Evolutionary conservation across 345 rosid genomes (phyloP).

Genomic region (Citrus unshiu): DNA sequence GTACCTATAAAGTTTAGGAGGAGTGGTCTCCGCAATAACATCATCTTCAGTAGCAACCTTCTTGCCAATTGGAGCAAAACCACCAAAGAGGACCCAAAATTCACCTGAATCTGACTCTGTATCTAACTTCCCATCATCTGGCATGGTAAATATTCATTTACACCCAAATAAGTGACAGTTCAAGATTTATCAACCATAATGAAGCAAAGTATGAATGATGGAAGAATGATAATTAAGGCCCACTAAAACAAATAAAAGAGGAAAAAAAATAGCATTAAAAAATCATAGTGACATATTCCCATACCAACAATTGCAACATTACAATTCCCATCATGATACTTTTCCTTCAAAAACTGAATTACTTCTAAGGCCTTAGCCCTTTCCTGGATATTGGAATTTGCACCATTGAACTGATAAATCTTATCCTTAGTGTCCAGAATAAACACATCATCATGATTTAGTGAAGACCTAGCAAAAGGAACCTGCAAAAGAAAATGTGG

Average conservation of each 20-base stretch:
- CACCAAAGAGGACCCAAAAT: conserved; percentile 94
- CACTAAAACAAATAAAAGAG: not conserved
- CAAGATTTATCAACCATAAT: not conserved
- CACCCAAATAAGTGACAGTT: conserved; percentile 15
- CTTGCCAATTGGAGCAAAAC: conserved; percentile 94
- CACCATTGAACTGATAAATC: conserved; percentile 97
- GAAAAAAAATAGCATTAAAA: conserved; percentile 3
- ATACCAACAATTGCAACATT: conserved; percentile 88
- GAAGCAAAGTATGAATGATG: not conserved
- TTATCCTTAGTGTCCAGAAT: conserved; percentile 78
- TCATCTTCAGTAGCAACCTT: conserved; percentile 84
- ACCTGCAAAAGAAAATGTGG: conserved; percentile 49
- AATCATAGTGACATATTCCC: conserved; percentile 19
- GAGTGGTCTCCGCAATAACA: conserved; percentile 56
- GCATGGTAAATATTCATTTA: conserved; percentile 21
- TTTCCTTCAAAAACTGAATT: conserved; percentile 87
- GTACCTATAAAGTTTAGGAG: conserved; percentile 79
- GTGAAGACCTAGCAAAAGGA: conserved; percentile 90
- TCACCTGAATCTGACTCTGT: conserved; percentile 96
- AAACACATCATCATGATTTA: conserved; percentile 98
- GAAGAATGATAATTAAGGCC: not conserved
- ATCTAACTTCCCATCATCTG: conserved; percentile 91
- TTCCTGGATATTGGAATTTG: conserved; percentile 97
- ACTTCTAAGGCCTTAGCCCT: conserved; percentile 97
- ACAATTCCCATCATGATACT: conserved; percentile 76